phyloP scores from a whole-genome alignment of 441 rosid genomes.

The Raphanus hybrid region DNA sequence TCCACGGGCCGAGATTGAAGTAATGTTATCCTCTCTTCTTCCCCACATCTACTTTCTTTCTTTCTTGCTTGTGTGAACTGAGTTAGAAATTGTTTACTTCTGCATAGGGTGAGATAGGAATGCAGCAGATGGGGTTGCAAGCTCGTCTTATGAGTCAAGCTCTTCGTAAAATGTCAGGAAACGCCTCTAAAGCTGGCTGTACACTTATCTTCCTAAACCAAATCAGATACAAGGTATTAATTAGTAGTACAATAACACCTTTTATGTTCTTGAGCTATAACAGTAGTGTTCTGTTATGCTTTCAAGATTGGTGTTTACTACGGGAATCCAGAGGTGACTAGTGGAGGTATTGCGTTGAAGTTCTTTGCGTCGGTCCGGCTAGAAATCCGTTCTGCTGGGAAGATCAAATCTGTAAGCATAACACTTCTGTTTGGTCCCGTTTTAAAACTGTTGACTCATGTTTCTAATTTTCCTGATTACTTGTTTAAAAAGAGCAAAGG shows the following conservation, averaged over 20 bases:
- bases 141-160: slow-evolving; percentile 99
- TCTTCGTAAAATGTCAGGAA: slow-evolving; percentile 98
- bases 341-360: slow-evolving; percentile 95
- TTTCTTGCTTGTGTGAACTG: too few relatives aligned
- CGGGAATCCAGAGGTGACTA: slow-evolving; percentile 97
- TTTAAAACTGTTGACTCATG: neutral
- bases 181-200: slow-evolving; percentile 98
- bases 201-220: slow-evolving; percentile 92
- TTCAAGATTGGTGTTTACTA: slow-evolving; percentile 89
- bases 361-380: slow-evolving; percentile 95
- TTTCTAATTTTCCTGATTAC: neutral
- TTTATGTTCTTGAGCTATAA: slow-evolving; percentile 33
- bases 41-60: too few relatives aligned
- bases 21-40: too few relatives aligned
- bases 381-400: slow-evolving; percentile 92
- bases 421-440: too few relatives aligned
- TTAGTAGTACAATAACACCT: too few relatives aligned
- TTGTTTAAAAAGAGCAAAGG: slow-evolving; percentile 68
- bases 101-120: slow-evolving; percentile 91
- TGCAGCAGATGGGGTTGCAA: slow-evolving; percentile 99
- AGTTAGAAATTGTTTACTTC: too few relatives aligned
- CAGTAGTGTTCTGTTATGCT: slow-evolving; percentile 29
- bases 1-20: too few relatives aligned
- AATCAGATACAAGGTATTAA: slow-evolving; percentile 83
- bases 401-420: slow-evolving; percentile 84